Evolutionary conservation across 805 yeast genomes (phyloP).

Genomic region (Sungouiella blattae): DNA sequence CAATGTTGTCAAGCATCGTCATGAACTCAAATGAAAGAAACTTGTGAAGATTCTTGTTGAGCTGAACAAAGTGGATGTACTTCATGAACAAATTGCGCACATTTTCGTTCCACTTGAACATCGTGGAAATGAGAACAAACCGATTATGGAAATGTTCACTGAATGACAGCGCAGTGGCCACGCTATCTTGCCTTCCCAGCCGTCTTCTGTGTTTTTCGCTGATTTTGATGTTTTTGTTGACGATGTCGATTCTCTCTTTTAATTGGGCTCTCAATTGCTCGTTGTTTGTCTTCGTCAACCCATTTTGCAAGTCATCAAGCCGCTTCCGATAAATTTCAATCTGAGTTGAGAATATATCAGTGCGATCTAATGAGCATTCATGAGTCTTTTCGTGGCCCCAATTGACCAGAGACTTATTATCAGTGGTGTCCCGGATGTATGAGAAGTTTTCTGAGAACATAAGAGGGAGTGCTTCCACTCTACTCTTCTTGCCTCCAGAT

Average conservation of each 20-base stretch:
- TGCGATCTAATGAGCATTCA: conserved; percentile 24
- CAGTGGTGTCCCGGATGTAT: conserved; percentile 59
- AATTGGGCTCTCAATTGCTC: conserved; percentile 9
- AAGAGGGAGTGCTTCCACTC: conserved; percentile 55
- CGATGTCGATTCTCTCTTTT: conserved; percentile 15
- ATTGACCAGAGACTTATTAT: conserved; percentile 6
- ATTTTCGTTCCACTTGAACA: conserved; percentile 39
- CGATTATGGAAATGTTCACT: conserved; percentile 30
- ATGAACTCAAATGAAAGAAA: conserved; percentile 36
- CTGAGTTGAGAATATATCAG: conserved; percentile 27
- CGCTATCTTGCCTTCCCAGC: conserved; percentile 3
- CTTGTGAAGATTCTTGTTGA: conserved; percentile 22
- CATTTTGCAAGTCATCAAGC: conserved; percentile 21
- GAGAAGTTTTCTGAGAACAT: conserved; percentile 66
- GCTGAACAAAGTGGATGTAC: conserved; percentile 36
- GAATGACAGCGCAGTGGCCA: conserved; percentile 4
- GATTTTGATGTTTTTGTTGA: conserved; percentile 17
- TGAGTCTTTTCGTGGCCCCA: conserved; percentile 27
- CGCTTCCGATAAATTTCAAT: conserved; percentile 24
- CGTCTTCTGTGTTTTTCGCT: conserved; percentile 4
- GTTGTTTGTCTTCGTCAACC: conserved; percentile 8
- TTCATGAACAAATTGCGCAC: conserved; percentile 32
- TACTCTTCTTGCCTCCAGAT: conserved; percentile 32
- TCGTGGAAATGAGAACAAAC: conserved; percentile 36
- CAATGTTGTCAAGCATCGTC: conserved; percentile 29